Evolutionary conservation across 176 grass and related monocot species (phyloP), one percentile per base, ranked within the genome.

Genomic region (Ensete glaucum): DNA sequence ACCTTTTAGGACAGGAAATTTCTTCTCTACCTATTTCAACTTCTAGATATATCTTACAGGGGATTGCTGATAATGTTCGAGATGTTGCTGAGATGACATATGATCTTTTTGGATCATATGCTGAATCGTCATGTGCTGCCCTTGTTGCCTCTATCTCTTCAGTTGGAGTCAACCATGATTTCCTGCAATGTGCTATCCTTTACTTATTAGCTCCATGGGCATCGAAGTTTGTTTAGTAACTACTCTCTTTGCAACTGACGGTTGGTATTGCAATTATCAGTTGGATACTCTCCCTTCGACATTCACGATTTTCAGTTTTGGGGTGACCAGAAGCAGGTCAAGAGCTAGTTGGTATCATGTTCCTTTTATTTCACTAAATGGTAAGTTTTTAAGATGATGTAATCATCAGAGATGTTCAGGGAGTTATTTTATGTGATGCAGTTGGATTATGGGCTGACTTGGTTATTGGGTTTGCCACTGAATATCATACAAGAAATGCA

Each of bases 401-500:
- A 54, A 11, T 25, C 64, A 12, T 9, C 17, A 29, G 25, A 16
- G 8, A 12, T 53, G 62, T 76, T 14, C 62, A 89, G 87, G 87
- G 73, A 83, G 27, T 21, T 89, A 52, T 89, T 85, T 76, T 80
- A 0, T 88, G 83, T 77, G 87, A 82, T 76, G 72, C 87, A 1
- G 82, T 85, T 52, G 80, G 87, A 19, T 74, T 89, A 67, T 85
- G 83, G 87, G 87, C 87, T 53, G 83, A 83, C n/a, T 55, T 89
- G 65, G 81, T 85, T 52, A 89, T 89, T 12, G 82, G 87, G 62
- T 89, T 76, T 59, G 83, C 80, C 11, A 85, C 87, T 22, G 87
- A 89, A 63, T 89, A 89, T 70, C 85, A 82, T 12, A 89, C 87
- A 15, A 85, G 83, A 67, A 89, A 89, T 13, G 87, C 87, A 54